Conservation (phyloP, 257 asterid species). For the Solanum pimpinellifolium region DNA sequence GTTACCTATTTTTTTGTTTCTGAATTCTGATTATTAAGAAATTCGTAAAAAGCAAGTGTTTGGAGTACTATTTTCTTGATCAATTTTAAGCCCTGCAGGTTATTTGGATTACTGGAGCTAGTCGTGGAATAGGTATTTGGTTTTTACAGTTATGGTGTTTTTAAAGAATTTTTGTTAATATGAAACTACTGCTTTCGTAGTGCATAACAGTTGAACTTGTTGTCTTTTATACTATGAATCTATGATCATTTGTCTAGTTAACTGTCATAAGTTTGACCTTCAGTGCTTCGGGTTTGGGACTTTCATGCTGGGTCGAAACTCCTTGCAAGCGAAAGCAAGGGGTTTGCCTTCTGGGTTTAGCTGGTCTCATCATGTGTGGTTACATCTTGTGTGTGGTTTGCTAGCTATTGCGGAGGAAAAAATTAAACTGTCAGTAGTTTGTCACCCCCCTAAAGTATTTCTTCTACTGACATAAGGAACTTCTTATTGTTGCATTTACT, state of each 20-base stretch:
- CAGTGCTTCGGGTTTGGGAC: too few species aligned
- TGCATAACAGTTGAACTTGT: background rate
- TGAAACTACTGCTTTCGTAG: background rate
- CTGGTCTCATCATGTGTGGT: background rate
- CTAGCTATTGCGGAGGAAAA: too few species aligned
- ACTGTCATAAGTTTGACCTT: background rate
- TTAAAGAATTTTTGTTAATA: background rate
- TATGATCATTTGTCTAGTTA: background rate
- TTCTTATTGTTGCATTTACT: background rate
- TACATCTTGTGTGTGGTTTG: too few species aligned
- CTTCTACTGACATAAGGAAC: background rate
- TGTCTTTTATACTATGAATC: background rate
- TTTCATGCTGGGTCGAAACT: too few species aligned
- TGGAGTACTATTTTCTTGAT: background rate
- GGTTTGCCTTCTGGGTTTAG: background rate
- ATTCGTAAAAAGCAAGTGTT: background rate
- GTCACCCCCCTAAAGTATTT: background rate
- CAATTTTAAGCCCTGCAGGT: slow-evolving; percentile 33
- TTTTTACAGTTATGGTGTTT: background rate
- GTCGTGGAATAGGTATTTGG: slow-evolving; percentile 83
- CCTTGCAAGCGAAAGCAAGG: background rate
- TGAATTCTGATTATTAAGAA: background rate
- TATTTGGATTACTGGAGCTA: slow-evolving; percentile 95
- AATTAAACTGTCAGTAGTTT: background rate
- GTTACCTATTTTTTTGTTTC: slow-evolving; percentile 7